Percentiles rank a stretch among this genome's conserved stretches.
Conservation (phyloP, 169 alveolate species). For the Amoebophrya sp. region DNA sequence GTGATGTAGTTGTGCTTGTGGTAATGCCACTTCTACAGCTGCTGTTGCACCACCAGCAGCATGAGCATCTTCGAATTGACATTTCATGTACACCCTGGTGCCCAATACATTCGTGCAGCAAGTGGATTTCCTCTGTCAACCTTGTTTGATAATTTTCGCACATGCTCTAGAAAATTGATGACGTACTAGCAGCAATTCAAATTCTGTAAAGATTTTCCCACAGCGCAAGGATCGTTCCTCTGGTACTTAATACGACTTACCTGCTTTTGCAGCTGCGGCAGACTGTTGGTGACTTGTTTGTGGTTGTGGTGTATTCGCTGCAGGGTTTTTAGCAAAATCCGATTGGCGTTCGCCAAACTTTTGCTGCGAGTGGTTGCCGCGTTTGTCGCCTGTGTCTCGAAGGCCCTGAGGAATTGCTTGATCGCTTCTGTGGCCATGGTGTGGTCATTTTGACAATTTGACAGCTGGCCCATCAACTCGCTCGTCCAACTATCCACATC, state of each 20-base stretch:
- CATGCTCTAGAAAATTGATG: too few species aligned
- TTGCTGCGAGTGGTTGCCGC: not conserved
- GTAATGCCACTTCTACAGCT: too few species aligned
- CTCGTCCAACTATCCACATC: not conserved
- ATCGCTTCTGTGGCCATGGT: not conserved
- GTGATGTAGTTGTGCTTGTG: too few species aligned
- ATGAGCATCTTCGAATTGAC: too few species aligned
- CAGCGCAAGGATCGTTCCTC: not conserved
- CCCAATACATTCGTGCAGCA: too few species aligned
- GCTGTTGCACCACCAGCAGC: too few species aligned
- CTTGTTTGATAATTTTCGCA: too few species aligned
- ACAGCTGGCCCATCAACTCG: slow-evolving; percentile 5
- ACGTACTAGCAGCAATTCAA: too few species aligned
- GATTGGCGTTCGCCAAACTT: not conserved
- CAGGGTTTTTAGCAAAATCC: not conserved
- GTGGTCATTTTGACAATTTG: not conserved
- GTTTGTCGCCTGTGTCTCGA: not conserved
- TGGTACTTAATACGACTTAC: not conserved
- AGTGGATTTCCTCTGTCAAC: too few species aligned
- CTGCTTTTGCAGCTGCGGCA: not conserved
- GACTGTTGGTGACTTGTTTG: not conserved
- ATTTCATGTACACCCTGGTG: too few species aligned
- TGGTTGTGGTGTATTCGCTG: slow-evolving; percentile 19
- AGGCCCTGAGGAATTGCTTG: not conserved
- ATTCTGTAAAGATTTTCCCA: too few species aligned